phyloP scores from a whole-genome alignment of 2,329 filamentous ascomycete species.

The Monilinia fructicola region DNA sequence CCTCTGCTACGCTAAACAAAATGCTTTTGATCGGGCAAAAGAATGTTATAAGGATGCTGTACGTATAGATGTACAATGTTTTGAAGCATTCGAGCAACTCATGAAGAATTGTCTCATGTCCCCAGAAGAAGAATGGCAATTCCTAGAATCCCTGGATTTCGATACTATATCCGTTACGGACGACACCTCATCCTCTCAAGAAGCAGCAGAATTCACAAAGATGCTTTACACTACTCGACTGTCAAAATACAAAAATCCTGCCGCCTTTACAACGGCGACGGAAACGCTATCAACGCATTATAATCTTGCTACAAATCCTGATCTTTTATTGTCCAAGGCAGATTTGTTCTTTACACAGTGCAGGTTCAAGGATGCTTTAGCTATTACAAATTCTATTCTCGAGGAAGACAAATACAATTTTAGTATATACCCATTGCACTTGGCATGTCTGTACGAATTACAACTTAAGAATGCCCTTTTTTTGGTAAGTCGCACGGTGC shows the following conservation, averaged over 20 bases:
- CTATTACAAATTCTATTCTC: constrained; percentile 80
- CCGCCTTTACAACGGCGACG: constrained; percentile 78
- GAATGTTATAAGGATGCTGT: constrained; percentile 98
- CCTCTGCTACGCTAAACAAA: constrained; percentile 93
- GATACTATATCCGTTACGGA: constrained; percentile 70
- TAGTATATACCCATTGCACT: constrained; percentile 81
- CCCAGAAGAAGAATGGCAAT: constrained; percentile 69
- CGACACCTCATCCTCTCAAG: constrained; percentile 69
- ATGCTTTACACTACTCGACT: constrained; percentile 95
- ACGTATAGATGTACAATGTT: constrained; percentile 95
- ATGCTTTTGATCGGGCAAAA: constrained; percentile 94
- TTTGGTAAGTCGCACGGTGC: constrained; percentile 47
- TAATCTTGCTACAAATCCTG: constrained; percentile 79
- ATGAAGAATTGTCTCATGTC: constrained; percentile 94
- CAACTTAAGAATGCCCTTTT: constrained; percentile 85
- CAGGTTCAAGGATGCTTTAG: constrained; percentile 82
- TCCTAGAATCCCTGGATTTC: constrained; percentile 77
- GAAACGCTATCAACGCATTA: constrained; percentile 94
- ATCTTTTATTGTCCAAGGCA: constrained; percentile 85
- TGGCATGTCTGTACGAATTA: constrained; percentile 88
- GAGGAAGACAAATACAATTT: constrained; percentile 87
- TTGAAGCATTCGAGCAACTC: constrained; percentile 95
- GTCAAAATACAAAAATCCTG: constrained; percentile 90
- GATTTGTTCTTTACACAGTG: constrained; percentile 94
- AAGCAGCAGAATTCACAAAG: constrained; percentile 89